These are phyloP conservation scores for Tolypocladium ovalisporum DNA, from an alignment of 2,329 filamentous ascomycete genomes.

Conservation along the genomic window DNA sequence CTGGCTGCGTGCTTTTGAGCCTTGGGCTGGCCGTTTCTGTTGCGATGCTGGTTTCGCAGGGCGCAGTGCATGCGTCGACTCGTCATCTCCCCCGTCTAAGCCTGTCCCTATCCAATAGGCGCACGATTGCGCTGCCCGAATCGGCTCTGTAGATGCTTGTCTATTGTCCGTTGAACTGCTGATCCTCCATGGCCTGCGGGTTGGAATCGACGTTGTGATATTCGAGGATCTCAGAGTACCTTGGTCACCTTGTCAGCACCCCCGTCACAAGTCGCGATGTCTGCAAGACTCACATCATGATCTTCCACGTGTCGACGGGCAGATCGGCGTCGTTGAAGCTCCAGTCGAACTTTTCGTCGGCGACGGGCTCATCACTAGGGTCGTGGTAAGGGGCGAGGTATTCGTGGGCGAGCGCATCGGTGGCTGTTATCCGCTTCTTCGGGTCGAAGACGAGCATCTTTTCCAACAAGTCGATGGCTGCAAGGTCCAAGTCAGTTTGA, in stretches of 20 bases:
- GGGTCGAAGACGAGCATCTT: conserved; percentile 97
- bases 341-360: conserved; percentile 98
- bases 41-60: conserved; percentile 2
- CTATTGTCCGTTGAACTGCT: conserved; percentile 24
- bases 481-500: neutral
- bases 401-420: conserved; percentile 76
- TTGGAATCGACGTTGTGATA: conserved; percentile 82
- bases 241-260: conserved; percentile 23
- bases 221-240: conserved; percentile 98
- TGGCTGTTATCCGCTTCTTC: conserved; percentile 85
- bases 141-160: neutral
- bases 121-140: neutral
- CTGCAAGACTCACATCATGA: conserved; percentile 79
- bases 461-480: conserved; percentile 88
- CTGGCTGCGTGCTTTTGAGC: neutral
- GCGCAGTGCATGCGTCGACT: neutral
- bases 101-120: conserved; percentile 4
- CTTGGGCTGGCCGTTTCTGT: neutral
- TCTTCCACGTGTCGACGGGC: conserved; percentile 99
- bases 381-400: conserved; percentile 97
- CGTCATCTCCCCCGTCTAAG: neutral
- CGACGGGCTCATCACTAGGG: conserved; percentile 87
- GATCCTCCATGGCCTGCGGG: conserved; percentile 25
- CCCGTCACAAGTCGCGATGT: too few species aligned
- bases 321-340: conserved; percentile 98